Evolutionary conservation across 805 yeast species (phyloP).

Genomic region (Candida ponderosae): DNA sequence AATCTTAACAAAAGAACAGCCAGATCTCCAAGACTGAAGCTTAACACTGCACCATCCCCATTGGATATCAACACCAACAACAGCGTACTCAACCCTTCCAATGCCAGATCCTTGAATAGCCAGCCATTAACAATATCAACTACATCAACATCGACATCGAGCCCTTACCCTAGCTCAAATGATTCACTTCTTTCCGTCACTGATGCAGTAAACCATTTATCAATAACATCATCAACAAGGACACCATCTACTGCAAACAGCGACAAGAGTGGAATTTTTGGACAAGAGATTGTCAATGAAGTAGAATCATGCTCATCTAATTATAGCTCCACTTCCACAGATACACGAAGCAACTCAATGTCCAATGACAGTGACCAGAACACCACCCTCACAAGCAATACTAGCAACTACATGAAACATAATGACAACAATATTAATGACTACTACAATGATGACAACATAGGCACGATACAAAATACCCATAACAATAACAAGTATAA

Average conservation of each 20-base stretch:
- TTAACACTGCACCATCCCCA: slow-evolving; percentile 23
- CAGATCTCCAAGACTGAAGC: slow-evolving; percentile 35
- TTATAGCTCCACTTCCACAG: no score
- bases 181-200: slow-evolving; percentile 2
- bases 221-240: slow-evolving; percentile 4
- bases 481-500: slow-evolving; percentile 6
- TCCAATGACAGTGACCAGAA: no score
- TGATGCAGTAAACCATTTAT: not conserved
- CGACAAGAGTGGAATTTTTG: slow-evolving; percentile 19
- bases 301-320: slow-evolving; percentile 9
- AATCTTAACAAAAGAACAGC: slow-evolving; percentile 24
- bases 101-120: not conserved
- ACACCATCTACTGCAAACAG: slow-evolving; percentile 24
- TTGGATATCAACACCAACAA: slow-evolving; percentile 14
- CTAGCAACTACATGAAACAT: not conserved
- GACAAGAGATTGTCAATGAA: slow-evolving; percentile 23
- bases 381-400: slow-evolving; percentile 1
- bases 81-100: slow-evolving; percentile 1
- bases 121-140: slow-evolving; percentile 2
- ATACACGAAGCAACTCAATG: no score
- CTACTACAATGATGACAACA: no score
- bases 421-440: not conserved
- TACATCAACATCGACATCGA: slow-evolving; percentile 11
- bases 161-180: slow-evolving; percentile 3
- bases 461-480: not conserved